Percentiles rank a stretch among this genome's conserved stretches.
phyloP scores from a whole-genome alignment of 2,329 filamentous ascomycete species.

The Beauveria varroae region DNA sequence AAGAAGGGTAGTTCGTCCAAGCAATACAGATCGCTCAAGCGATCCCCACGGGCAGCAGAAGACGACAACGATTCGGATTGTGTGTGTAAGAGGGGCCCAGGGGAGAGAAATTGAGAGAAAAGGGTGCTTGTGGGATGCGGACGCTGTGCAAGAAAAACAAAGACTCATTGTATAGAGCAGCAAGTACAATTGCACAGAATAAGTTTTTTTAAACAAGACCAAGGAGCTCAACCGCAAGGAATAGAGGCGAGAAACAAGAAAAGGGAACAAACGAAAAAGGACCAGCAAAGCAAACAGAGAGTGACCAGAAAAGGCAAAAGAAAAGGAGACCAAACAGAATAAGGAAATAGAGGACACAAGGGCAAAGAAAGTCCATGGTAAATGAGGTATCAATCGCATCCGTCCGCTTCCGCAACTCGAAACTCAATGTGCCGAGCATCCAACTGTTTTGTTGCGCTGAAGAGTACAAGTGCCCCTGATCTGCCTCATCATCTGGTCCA shows the following conservation, averaged over 20 bases:
- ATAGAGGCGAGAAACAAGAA: conserved; percentile 14
- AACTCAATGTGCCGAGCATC: background rate
- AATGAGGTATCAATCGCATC: conserved; percentile 32
- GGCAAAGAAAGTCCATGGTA: conserved; percentile 10
- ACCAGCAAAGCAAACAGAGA: background rate
- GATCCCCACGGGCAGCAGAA: background rate
- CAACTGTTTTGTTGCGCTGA: conserved; percentile 1
- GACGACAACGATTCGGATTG: conserved; percentile 15
- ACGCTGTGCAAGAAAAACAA: background rate
- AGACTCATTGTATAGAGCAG: conserved; percentile 18
- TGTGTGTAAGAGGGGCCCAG: conserved; percentile 12
- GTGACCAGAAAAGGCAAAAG: background rate
- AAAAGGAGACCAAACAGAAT: background rate
- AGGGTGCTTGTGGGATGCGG: conserved; percentile 3
- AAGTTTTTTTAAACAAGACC: conserved; percentile 17
- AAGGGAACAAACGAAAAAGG: background rate
- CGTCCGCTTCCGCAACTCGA: conserved; percentile 16
- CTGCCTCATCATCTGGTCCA: conserved; percentile 14
- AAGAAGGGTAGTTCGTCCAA: conserved; percentile 2
- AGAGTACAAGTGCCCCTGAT: background rate
- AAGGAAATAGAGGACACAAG: background rate
- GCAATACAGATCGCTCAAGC: conserved; percentile 11
- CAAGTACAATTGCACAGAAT: conserved; percentile 28
- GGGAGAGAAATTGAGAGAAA: conserved; percentile 18
- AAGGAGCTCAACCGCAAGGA: conserved; percentile 15